Evolutionary conservation across 352 stramenopile genomes (phyloP).

Genomic region (Globisporangium nodosum): DNA sequence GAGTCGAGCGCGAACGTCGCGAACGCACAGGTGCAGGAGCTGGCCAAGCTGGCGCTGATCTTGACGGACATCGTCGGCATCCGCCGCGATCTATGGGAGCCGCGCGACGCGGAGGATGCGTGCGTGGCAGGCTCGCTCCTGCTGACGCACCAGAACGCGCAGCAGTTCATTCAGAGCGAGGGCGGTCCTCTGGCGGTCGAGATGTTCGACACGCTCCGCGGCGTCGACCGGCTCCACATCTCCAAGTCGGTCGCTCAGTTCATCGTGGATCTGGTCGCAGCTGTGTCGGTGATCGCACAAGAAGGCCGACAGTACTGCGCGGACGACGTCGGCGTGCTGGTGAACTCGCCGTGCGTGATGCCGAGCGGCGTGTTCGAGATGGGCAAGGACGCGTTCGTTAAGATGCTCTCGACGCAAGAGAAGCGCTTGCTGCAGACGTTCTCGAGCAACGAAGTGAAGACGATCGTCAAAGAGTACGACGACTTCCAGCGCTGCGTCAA

Average conservation of each 20-base stretch:
- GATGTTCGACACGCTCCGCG: slow-evolving; percentile 45
- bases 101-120: slow-evolving; percentile 20
- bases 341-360: slow-evolving; percentile 40
- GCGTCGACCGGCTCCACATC: slow-evolving; percentile 40
- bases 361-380: slow-evolving; percentile 48
- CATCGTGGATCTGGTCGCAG: slow-evolving; percentile 34
- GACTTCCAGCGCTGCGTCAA: slow-evolving; percentile 36
- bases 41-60: slow-evolving; percentile 47
- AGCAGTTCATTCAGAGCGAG: slow-evolving; percentile 64
- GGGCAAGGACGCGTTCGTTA: slow-evolving; percentile 40
- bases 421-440: slow-evolving; percentile 37
- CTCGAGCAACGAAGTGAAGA: slow-evolving; percentile 32
- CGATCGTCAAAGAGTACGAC: slow-evolving; percentile 43
- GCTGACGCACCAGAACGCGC: slow-evolving; percentile 41
- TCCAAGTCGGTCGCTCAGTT: slow-evolving; percentile 48
- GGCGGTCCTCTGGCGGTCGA: slow-evolving; percentile 43
- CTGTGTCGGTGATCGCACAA: slow-evolving; percentile 33
- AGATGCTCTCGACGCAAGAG: slow-evolving; percentile 34
- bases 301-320: slow-evolving; percentile 43
- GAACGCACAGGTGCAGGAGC: slow-evolving; percentile 40
- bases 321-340: slow-evolving; percentile 29
- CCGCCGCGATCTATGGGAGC: slow-evolving; percentile 39
- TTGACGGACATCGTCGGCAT: slow-evolving; percentile 44
- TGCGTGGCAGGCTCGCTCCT: slow-evolving; percentile 40
- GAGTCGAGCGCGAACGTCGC: slow-evolving; percentile 28